These are phyloP conservation scores for Candida mesenterica DNA, from an alignment of 1,139 yeast genomes.

Conservation along the genomic window DNA sequence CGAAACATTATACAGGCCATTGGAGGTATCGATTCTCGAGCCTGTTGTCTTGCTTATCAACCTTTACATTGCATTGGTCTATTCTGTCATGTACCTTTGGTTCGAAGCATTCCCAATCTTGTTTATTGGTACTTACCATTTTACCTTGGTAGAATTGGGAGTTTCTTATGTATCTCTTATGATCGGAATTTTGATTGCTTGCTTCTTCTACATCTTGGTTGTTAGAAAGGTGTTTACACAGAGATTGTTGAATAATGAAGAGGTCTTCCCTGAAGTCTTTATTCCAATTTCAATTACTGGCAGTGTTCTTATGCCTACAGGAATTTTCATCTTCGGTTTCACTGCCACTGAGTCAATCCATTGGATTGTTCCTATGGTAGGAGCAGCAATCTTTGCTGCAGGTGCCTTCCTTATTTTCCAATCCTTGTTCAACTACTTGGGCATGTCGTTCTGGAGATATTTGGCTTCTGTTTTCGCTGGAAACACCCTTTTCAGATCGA, in stretches of 20 bases:
- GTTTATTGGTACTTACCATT: slow-evolving; percentile 41
- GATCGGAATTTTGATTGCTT: slow-evolving; percentile 40
- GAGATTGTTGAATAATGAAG: slow-evolving; percentile 20
- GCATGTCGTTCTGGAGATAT: slow-evolving; percentile 36
- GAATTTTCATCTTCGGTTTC: slow-evolving; percentile 53
- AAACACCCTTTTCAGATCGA: slow-evolving; percentile 51
- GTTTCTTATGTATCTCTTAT: slow-evolving; percentile 43
- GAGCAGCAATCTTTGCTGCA: slow-evolving; percentile 37
- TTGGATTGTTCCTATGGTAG: slow-evolving; percentile 46
- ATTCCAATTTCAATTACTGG: slow-evolving; percentile 46
- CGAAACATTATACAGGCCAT: slow-evolving; percentile 50
- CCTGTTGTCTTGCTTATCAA: slow-evolving; percentile 47
- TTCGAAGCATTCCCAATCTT: slow-evolving; percentile 65
- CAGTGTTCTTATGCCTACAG: slow-evolving; percentile 39
- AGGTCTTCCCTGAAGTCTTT: slow-evolving; percentile 39
- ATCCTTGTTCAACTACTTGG: slow-evolving; percentile 34
- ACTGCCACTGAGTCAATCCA: slow-evolving; percentile 37
- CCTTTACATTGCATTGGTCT: slow-evolving; percentile 51
- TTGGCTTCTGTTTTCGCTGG: slow-evolving; percentile 62
- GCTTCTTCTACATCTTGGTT: slow-evolving; percentile 23
- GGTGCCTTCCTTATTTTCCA: slow-evolving; percentile 44
- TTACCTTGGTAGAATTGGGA: slow-evolving; percentile 52
- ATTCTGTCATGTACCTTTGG: slow-evolving; percentile 54
- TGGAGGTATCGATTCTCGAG: slow-evolving; percentile 41
- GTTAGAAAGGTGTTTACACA: slow-evolving; percentile 24